Percentiles rank a stretch among this genome's conserved stretches.
phyloP scores from a whole-genome alignment of 129 eudicot genomes.

The Centella asiatica region DNA sequence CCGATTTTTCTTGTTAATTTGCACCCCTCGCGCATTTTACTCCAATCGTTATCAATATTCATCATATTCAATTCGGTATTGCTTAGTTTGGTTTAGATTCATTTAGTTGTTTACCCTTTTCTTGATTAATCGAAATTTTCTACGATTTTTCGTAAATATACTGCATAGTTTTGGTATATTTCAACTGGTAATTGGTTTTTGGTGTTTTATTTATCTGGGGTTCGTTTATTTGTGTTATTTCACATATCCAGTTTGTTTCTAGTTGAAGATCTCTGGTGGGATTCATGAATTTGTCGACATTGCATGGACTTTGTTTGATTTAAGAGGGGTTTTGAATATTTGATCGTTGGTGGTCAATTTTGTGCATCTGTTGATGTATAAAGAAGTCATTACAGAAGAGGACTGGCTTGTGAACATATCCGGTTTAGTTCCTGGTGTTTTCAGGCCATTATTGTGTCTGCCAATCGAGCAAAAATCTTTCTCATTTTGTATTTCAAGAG shows the following conservation, averaged over 20 bases:
- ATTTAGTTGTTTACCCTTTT: too few relatives aligned
- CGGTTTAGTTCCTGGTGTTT: conserved; percentile 26
- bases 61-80: too few relatives aligned
- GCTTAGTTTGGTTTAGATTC: too few relatives aligned
- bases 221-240: conserved; percentile 5
- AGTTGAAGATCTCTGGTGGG: not conserved
- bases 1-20: too few relatives aligned
- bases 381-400: conserved; percentile 24
- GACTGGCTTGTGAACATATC: conserved; percentile 54
- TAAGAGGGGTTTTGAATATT: conserved; percentile 20
- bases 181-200: conserved; percentile 3
- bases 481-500: conserved; percentile 36
- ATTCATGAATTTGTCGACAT: conserved; percentile 13
- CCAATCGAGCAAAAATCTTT: conserved; percentile 37
- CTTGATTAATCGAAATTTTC: too few relatives aligned
- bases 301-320: conserved; percentile 26
- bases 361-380: conserved; percentile 53
- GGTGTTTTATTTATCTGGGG: not conserved
- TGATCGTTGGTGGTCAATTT: conserved; percentile 7
- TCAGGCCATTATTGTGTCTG: conserved; percentile 49
- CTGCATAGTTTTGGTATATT: conserved; percentile 7
- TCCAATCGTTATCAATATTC: too few relatives aligned
- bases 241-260: not conserved
- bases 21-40: too few relatives aligned
- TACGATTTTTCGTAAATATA: too few relatives aligned